These are phyloP conservation scores for Plantago ovata DNA, from an alignment of 257 asterid genomes.

Conservation along the genomic window DNA sequence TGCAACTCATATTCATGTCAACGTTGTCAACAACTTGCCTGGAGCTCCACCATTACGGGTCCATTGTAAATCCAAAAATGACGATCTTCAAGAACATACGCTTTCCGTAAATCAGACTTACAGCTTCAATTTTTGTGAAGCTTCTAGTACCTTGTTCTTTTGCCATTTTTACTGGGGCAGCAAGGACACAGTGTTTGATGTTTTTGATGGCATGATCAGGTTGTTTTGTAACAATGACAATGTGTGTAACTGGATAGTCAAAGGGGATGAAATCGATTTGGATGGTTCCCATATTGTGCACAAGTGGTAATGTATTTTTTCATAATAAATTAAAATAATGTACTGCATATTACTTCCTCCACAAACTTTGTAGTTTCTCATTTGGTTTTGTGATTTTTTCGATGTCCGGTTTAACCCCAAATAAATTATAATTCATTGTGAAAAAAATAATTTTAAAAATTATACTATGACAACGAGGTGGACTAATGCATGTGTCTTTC, in stretches of 20 bases:
- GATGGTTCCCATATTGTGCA: not conserved
- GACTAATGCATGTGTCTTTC: too few species aligned
- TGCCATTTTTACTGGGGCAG: not conserved
- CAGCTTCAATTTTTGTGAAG: not conserved
- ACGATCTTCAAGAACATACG: not conserved
- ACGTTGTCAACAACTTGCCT: not conserved
- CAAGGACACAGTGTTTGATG: not conserved
- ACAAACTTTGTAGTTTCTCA: too few species aligned
- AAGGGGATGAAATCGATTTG: not conserved
- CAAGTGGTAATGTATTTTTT: too few species aligned
- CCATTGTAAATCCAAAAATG: not conserved
- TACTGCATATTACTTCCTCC: too few species aligned
- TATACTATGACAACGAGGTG: too few species aligned
- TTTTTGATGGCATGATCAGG: not conserved
- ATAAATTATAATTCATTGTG: too few species aligned
- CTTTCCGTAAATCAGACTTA: not conserved
- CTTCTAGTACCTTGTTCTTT: not conserved
- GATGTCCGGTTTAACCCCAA: too few species aligned
- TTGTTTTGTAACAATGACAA: not conserved
- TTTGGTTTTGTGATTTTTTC: too few species aligned
- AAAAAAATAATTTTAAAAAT: too few species aligned
- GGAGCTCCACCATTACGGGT: not conserved
- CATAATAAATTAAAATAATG: too few species aligned
- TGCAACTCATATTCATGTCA: not conserved
- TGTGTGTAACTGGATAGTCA: not conserved